phyloP scores from a whole-genome alignment of 1,284 basidiomycete genomes.

The Cystobasidium sp. region DNA sequence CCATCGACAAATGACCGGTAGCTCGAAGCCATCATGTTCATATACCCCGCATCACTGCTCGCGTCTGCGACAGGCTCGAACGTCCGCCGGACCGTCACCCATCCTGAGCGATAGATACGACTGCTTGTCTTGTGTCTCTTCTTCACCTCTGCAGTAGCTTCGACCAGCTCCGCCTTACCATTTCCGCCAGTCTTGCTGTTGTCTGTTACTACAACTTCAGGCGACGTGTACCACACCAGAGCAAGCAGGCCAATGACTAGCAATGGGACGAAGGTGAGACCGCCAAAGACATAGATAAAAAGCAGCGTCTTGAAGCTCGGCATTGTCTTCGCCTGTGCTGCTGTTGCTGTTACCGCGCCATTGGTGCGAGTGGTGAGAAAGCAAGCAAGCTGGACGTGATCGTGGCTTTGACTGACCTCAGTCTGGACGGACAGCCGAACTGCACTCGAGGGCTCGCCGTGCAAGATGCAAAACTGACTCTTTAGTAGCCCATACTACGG shows the following conservation, averaged over 20 bases:
- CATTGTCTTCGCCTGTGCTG: slow-evolving; percentile 12
- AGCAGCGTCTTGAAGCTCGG: slow-evolving; percentile 53
- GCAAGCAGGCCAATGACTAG: slow-evolving; percentile 65
- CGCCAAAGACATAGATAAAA: slow-evolving; percentile 83
- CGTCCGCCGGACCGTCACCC: slow-evolving; percentile 81
- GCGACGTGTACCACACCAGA: slow-evolving; percentile 60
- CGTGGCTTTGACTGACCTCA: too few relatives aligned
- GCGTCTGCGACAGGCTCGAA: slow-evolving; percentile 71
- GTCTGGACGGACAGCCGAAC: too few relatives aligned
- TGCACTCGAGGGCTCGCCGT: too few relatives aligned
- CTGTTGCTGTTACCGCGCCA: neutral
- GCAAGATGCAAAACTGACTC: too few relatives aligned
- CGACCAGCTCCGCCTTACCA: slow-evolving; percentile 27
- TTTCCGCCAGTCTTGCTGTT: neutral
- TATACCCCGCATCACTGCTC: slow-evolving; percentile 51
- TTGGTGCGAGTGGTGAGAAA: neutral
- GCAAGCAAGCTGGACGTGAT: neutral
- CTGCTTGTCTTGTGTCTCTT: slow-evolving; percentile 32
- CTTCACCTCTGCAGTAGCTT: slow-evolving; percentile 7
- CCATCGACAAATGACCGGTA: slow-evolving; percentile 57
- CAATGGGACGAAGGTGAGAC: slow-evolving; percentile 81
- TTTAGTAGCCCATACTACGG: too few relatives aligned
- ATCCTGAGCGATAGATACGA: slow-evolving; percentile 73
- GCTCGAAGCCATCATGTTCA: slow-evolving; percentile 51
- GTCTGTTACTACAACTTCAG: slow-evolving; percentile 36